Evolutionary conservation across 805 yeast genomes (phyloP).

Genomic region (Cyberlindnera nakhonratchasimensis): DNA sequence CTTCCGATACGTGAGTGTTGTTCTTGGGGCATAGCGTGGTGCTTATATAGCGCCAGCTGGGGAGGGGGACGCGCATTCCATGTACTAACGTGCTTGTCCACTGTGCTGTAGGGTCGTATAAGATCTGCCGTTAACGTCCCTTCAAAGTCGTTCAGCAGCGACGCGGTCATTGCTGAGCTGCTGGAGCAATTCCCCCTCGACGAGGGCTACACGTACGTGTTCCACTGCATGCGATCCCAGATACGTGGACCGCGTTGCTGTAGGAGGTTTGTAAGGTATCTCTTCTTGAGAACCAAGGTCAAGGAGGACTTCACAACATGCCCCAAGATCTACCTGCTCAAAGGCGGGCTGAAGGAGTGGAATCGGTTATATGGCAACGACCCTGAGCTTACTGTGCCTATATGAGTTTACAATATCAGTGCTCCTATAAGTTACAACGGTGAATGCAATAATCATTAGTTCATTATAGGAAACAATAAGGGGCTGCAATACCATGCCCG

Average conservation of each 20-base stretch:
- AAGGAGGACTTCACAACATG: constrained; percentile 6
- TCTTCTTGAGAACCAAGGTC: constrained; percentile 2
- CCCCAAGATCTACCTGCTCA: constrained; percentile 17
- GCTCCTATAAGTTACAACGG: no score
- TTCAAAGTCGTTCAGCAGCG: constrained; percentile 9
- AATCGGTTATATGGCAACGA: constrained; percentile 18
- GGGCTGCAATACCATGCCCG: no score
- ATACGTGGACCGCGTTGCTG: constrained; percentile 23
- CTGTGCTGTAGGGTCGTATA: constrained; percentile 10
- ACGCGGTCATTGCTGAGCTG: constrained; percentile 1
- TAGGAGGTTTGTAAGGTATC: constrained; percentile 10
- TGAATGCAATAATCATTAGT: no score
- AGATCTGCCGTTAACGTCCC: constrained; percentile 15
- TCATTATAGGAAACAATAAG: no score
- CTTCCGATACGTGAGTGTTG: constrained; percentile 9
- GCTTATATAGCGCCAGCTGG: no score
- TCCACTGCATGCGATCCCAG: constrained; percentile 28
- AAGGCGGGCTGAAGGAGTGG: constrained; percentile 27
- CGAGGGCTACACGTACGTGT: constrained; percentile 8
- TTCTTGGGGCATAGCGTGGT: neutral
- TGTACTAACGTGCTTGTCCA: neutral
- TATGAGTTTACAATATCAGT: neutral
- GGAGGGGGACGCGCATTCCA: no score
- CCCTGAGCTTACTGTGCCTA: constrained; percentile 10
- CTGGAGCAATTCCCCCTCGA: constrained; percentile 6